phyloP scores from a whole-genome alignment of 2,329 filamentous ascomycete species.

The Calonectria ilicicola region DNA sequence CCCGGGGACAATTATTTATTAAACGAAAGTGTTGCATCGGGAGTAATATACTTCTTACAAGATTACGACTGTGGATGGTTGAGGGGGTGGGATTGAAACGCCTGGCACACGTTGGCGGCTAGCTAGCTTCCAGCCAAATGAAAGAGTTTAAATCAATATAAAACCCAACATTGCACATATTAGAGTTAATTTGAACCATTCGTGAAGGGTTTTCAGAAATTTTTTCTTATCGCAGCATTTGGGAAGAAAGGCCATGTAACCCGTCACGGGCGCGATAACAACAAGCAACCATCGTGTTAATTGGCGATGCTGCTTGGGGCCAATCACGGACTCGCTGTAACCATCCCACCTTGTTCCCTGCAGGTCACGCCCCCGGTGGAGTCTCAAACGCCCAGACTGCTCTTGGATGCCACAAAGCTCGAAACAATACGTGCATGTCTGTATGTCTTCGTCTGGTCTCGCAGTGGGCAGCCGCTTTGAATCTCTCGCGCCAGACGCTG shows the following conservation, averaged over 20 bases:
- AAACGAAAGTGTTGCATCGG: not conserved
- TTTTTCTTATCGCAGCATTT: not conserved
- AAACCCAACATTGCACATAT: not conserved
- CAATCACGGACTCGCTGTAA: constrained; percentile 8
- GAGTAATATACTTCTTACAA: not conserved
- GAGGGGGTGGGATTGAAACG: not conserved
- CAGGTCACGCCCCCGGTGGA: constrained; percentile 8
- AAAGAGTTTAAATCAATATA: not conserved
- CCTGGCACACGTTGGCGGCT: no score
- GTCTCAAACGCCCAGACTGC: constrained; percentile 6
- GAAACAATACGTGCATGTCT: not conserved
- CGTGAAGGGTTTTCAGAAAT: not conserved
- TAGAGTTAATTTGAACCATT: not conserved
- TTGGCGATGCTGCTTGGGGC: constrained; percentile 2
- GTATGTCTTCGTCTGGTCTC: not conserved
- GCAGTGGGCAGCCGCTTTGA: not conserved
- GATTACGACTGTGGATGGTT: not conserved
- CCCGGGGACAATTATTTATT: not conserved
- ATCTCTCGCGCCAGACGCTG: not conserved
- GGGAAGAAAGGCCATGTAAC: not conserved
- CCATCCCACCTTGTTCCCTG: constrained; percentile 10
- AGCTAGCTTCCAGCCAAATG: no score
- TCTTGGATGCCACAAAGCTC: constrained; percentile 6
- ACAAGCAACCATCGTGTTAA: constrained; percentile 2
- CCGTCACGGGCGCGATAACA: not conserved